phyloP scores from a whole-genome alignment of 2,329 filamentous ascomycete genomes.

The Aureobasidium sp. region DNA sequence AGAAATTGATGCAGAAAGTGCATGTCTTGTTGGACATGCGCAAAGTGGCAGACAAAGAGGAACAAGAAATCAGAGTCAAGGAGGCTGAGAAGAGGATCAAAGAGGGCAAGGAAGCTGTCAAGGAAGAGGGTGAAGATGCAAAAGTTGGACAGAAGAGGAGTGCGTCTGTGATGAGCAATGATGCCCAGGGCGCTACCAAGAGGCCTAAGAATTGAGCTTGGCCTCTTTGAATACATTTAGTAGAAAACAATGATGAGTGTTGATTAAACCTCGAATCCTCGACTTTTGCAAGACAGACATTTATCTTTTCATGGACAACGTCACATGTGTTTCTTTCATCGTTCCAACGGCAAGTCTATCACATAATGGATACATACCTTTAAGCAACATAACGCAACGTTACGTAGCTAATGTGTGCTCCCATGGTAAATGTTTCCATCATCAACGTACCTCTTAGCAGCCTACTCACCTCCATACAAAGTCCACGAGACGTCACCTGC shows the following conservation, averaged over 20 bases:
- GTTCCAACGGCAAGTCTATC: no score
- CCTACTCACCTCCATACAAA: no score
- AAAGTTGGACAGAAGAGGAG: conserved; percentile 16
- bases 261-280: not conserved
- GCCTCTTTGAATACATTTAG: not conserved
- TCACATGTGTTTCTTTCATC: no score
- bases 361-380: no score
- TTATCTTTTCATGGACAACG: no score
- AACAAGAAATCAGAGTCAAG: conserved; percentile 59
- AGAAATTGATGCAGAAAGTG: conserved; percentile 62
- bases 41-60: conserved; percentile 69
- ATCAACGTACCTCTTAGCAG: no score
- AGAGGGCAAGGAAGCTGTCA: conserved; percentile 10
- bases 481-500: no score
- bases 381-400: no score
- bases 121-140: conserved; percentile 12
- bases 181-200: conserved; percentile 3
- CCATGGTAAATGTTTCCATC: no score
- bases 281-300: no score
- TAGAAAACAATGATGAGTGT: not conserved
- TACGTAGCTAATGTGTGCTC: no score
- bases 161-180: conserved; percentile 17
- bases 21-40: conserved; percentile 63
- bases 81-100: conserved; percentile 29
- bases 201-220: not conserved